Conservation (phyloP, 306 rosid species). For the Cucurbita maxima region DNA sequence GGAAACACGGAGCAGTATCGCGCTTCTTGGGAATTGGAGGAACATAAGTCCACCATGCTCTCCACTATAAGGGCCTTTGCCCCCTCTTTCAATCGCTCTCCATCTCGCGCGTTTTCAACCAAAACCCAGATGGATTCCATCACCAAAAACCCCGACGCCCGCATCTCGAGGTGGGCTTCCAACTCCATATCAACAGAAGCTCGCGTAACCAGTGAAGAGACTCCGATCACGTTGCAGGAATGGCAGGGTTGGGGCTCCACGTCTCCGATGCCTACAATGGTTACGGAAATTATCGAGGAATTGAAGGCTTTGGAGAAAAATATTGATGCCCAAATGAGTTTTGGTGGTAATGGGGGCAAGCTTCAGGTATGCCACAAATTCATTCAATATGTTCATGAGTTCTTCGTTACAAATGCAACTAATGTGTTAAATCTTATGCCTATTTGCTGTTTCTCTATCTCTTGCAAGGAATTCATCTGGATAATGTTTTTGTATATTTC, state of each 20-base stretch:
- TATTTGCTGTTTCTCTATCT: background rate
- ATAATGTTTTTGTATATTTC: background rate
- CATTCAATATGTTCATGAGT: background rate
- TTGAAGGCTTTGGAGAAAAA: conserved; percentile 47
- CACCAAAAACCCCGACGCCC: background rate
- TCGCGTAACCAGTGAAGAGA: conserved; percentile 10
- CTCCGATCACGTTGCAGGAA: conserved; percentile 47
- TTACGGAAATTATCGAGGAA: conserved; percentile 42
- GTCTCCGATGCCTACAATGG: conserved; percentile 54
- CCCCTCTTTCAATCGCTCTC: conserved; percentile 12
- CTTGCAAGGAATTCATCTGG: background rate
- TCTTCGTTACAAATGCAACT: background rate
- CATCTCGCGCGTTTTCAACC: conserved; percentile 1
- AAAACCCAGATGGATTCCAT: conserved; percentile 16
- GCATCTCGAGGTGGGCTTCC: conserved; percentile 16
- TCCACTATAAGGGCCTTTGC: conserved; percentile 19
- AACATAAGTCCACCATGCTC: conserved; percentile 9
- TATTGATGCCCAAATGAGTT: conserved; percentile 44
- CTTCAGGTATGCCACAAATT: conserved; percentile 26
- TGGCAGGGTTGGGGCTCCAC: conserved; percentile 87
- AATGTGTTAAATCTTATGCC: background rate
- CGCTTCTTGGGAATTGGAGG: too few species aligned
- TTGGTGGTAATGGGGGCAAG: conserved; percentile 79
- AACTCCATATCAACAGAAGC: conserved; percentile 15
- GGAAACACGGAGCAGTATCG: too few species aligned